A percentile compares a stretch with the other conserved stretches of the same genome.
phyloP scores from a whole-genome alignment of 2,329 filamentous ascomycete species.

The Truncatella angustata region DNA sequence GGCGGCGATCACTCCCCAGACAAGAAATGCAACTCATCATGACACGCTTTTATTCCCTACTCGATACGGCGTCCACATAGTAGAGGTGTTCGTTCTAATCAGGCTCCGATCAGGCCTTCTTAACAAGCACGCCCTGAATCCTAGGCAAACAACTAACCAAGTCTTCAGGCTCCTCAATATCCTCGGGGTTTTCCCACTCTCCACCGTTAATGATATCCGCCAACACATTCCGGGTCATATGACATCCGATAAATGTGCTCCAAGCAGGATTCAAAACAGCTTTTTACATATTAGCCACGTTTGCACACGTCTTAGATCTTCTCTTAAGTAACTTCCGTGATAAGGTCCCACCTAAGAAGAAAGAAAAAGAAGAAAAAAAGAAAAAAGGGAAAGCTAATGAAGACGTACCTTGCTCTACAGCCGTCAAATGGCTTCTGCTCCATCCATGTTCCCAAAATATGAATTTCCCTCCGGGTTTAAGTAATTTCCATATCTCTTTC shows the following conservation, averaged over 20 bases:
- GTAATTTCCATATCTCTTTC: conserved; percentile 34
- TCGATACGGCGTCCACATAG: too few species aligned
- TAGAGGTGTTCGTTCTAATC: too few species aligned
- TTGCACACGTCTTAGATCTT: too few species aligned
- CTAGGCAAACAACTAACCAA: conserved; percentile 27
- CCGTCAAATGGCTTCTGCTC: conserved; percentile 26
- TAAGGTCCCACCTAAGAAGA: too few species aligned
- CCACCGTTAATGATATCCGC: conserved; percentile 25
- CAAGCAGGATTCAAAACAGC: conserved; percentile 29
- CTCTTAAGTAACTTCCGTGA: too few species aligned
- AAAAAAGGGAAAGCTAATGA: too few species aligned
- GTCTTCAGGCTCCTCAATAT: conserved; percentile 24
- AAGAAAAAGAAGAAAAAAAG: too few species aligned
- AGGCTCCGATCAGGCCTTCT: conserved; percentile 23
- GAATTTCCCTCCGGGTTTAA: conserved; percentile 44
- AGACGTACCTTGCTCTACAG: conserved; percentile 27
- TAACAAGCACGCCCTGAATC: conserved; percentile 29
- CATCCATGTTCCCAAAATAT: conserved; percentile 44
- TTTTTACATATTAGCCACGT: conserved; percentile 15
- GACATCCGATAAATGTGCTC: conserved; percentile 29
- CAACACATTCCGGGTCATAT: conserved; percentile 26
- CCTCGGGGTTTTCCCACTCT: conserved; percentile 30
- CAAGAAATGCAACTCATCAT: too few species aligned
- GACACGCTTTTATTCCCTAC: too few species aligned
- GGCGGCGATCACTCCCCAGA: too few species aligned